Base-by-base conservation (phyloP, 2,329 filamentous ascomycete species). In the Boeremia lycopersici region DNA sequence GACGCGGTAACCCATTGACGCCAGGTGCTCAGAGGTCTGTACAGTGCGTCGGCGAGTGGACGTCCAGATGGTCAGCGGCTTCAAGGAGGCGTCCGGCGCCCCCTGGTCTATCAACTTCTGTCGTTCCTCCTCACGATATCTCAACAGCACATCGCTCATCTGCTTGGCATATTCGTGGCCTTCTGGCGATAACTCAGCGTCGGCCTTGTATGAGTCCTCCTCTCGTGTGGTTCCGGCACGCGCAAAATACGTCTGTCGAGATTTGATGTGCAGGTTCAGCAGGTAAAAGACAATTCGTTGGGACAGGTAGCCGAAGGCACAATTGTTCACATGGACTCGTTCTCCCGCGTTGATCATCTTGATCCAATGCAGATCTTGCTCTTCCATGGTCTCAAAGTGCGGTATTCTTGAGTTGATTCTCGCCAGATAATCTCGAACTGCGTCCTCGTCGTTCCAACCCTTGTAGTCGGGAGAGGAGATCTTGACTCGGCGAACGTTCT, bases 321-420 rank as follows among this genome's bases (percentile, higher is more conserved):
- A 90, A 64, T 98, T 97, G 79, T 99, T 99, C 76, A 98, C 93
- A 66, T 93, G 89, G 70, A 99, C 89, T 63, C 91, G 87, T 70
- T 93, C 87, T 39, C 95, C 95, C 7, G 95, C 95, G 65, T 99
- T 99, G 73, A 98, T 96, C 93, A 99, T 97, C 80, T 96, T 97
- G 78, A 99, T 93, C 78, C 93, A 99, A 74, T 98, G 96, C 60
- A 99, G 83, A 63, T 98, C 93, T 28, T 84, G 83, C 74, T 99
- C 95, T 67, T 93, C 85, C 92, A 99, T 98, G 1, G 91, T 96
- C 78, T 99, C 93, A 66, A 96, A 99, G 55, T 93, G 88, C 17
- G 95, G 95, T 56, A 99, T 99, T 64, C 95, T 91, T 65, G 90
- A 88, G 60, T 91, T 88, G 70, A 99, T 98, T 45, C 95, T 88